These are phyloP conservation scores for Bacterosira constricta DNA, from an alignment of 108 stramenopile genomes.

Conservation along the genomic window DNA sequence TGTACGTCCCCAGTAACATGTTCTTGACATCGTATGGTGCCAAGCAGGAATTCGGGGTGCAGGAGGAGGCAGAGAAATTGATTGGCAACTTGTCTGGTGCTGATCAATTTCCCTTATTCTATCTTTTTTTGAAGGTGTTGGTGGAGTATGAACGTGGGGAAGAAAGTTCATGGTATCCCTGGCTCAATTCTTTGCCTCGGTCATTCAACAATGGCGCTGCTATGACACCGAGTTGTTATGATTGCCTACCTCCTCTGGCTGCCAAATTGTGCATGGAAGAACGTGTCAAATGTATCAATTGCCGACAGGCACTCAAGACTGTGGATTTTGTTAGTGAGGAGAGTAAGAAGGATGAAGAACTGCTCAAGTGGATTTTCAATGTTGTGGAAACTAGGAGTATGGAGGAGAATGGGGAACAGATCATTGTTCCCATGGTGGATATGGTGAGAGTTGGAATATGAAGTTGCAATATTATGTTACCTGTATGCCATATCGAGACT, in stretches of 20 bases:
- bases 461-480: no score
- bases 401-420: conserved; percentile 32
- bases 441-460: conserved; percentile 32
- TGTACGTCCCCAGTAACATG: conserved; percentile 47
- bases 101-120: conserved; percentile 31
- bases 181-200: conserved; percentile 58
- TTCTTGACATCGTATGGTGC: conserved; percentile 35
- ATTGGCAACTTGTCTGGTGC: conserved; percentile 16
- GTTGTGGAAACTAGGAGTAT: conserved; percentile 29
- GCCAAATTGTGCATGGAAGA: conserved; percentile 39
- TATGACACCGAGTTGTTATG: conserved; percentile 54
- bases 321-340: conserved; percentile 35
- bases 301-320: conserved; percentile 28
- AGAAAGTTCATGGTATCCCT: conserved; percentile 30
- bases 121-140: conserved; percentile 46
- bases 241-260: conserved; percentile 42
- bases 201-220: conserved; percentile 49
- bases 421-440: conserved; percentile 62
- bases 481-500: no score
- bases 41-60: conserved; percentile 38
- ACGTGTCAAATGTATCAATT: conserved; percentile 46
- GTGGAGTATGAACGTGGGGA: conserved; percentile 54
- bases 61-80: conserved; percentile 33
- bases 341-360: conserved; percentile 36
- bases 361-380: conserved; percentile 42